Evolutionary conservation across 495 filamentous ascomycete genomes (phyloP).

Genomic region (Parachaetomium inaequale): DNA sequence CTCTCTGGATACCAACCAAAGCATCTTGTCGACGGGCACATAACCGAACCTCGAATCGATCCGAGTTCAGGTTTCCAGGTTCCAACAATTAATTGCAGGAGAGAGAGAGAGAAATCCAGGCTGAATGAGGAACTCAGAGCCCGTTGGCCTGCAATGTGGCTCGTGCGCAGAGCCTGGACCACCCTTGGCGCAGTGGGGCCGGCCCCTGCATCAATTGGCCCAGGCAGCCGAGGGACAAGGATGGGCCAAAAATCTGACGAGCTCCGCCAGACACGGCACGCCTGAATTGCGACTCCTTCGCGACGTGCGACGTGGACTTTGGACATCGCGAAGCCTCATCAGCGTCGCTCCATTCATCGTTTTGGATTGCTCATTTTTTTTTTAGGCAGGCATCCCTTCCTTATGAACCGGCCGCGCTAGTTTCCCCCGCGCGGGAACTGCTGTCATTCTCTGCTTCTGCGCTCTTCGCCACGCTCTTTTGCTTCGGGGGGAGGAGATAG

Average conservation of each 20-base stretch:
- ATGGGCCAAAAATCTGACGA: conserved; percentile 3
- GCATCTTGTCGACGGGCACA: no score
- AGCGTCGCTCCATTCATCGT: neutral
- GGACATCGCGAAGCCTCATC: neutral
- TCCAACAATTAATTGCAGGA: no score
- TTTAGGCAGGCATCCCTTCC: conserved; percentile 22
- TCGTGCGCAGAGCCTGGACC: neutral
- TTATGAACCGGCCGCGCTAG: conserved; percentile 34
- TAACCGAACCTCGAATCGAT: no score
- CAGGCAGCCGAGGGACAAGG: neutral
- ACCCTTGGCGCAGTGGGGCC: conserved; percentile 3
- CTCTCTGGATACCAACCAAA: no score
- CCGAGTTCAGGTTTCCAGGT: no score
- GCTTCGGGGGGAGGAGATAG: neutral
- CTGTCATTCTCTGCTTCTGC: neutral
- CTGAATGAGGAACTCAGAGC: no score
- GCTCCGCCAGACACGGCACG: neutral
- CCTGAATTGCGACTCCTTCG: neutral
- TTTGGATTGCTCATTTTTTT: neutral
- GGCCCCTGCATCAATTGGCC: neutral
- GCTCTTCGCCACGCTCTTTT: conserved; percentile 17
- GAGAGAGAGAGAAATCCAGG: no score
- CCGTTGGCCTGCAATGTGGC: no score
- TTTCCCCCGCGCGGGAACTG: conserved; percentile 22
- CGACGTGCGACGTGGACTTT: neutral